Conservation (phyloP, 495 filamentous ascomycete species). For the Barbatosphaeria neglecta region DNA sequence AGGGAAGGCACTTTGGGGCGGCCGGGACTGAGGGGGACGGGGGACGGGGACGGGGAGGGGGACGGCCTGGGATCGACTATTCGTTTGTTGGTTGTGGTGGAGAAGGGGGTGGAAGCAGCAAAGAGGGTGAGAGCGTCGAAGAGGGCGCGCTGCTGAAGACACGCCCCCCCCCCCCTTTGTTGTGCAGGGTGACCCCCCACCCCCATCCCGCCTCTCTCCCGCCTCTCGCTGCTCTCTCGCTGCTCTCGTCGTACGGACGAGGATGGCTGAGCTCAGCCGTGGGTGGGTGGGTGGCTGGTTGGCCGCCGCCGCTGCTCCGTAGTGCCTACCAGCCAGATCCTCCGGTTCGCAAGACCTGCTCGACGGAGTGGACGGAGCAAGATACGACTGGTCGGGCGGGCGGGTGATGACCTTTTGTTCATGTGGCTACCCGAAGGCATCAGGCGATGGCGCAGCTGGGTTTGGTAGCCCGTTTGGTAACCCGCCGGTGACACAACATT, state of each 20-base stretch:
- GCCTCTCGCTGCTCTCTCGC: neutral
- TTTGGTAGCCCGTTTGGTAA: slow-evolving; percentile 1
- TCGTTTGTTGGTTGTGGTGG: too few species aligned
- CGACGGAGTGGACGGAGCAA: neutral
- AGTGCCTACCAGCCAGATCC: too few species aligned
- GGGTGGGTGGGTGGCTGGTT: too few species aligned
- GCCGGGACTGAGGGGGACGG: too few species aligned
- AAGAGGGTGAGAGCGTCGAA: too few species aligned
- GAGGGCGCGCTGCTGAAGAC: neutral
- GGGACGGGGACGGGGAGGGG: too few species aligned
- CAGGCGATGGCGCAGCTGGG: slow-evolving; percentile 3
- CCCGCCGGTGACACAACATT: neutral
- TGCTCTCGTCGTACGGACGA: neutral
- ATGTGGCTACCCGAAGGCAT: slow-evolving; percentile 15
- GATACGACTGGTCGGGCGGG: neutral
- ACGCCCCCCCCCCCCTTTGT: neutral
- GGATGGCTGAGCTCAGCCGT: neutral
- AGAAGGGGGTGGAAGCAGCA: neutral
- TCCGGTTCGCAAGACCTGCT: neutral
- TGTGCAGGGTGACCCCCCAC: neutral
- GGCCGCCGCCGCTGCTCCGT: too few species aligned
- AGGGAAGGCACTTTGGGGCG: too few species aligned
- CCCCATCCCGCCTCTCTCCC: neutral
- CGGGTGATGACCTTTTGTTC: slow-evolving; percentile 15
- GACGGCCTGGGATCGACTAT: too few species aligned